phyloP scores from a whole-genome alignment of 306 rosid species.

The Spatholobus suberectus region DNA sequence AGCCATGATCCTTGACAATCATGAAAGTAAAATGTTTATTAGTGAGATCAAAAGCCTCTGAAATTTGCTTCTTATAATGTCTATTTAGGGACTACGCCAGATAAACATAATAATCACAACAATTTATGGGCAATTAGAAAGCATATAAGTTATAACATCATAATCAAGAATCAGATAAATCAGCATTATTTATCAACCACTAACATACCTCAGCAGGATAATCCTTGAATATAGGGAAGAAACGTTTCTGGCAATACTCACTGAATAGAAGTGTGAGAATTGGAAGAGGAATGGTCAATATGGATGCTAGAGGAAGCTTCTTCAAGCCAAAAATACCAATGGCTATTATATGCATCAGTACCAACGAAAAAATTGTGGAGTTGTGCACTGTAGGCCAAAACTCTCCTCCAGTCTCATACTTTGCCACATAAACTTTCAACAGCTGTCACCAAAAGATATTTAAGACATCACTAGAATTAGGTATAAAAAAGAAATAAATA shows the following conservation, averaged over 20 bases:
- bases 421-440: slow-evolving; percentile 71
- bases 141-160: background rate
- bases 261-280: slow-evolving; percentile 80
- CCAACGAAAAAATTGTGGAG: slow-evolving; percentile 74
- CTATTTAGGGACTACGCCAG: background rate
- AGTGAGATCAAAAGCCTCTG: background rate
- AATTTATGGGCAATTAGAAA: background rate
- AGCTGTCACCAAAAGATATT: slow-evolving; percentile 55
- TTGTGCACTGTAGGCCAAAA: slow-evolving; percentile 79
- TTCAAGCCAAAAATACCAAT: slow-evolving; percentile 85
- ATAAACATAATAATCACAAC: background rate
- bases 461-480: slow-evolving; percentile 24
- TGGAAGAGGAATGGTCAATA: slow-evolving; percentile 76
- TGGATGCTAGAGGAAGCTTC: slow-evolving; percentile 68
- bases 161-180: background rate
- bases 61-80: background rate
- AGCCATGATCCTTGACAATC: background rate
- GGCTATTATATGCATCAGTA: slow-evolving; percentile 82
- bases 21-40: background rate
- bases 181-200: background rate
- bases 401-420: slow-evolving; percentile 74
- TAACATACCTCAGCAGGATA: slow-evolving; percentile 73
- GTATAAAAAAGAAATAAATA: slow-evolving; percentile 15
- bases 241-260: slow-evolving; percentile 73
- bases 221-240: slow-evolving; percentile 62